A percentile compares a stretch with the other conserved stretches of the same genome.
phyloP scores from a whole-genome alignment of 2,329 filamentous ascomycete species.

The Tolypocladium capitatum region DNA sequence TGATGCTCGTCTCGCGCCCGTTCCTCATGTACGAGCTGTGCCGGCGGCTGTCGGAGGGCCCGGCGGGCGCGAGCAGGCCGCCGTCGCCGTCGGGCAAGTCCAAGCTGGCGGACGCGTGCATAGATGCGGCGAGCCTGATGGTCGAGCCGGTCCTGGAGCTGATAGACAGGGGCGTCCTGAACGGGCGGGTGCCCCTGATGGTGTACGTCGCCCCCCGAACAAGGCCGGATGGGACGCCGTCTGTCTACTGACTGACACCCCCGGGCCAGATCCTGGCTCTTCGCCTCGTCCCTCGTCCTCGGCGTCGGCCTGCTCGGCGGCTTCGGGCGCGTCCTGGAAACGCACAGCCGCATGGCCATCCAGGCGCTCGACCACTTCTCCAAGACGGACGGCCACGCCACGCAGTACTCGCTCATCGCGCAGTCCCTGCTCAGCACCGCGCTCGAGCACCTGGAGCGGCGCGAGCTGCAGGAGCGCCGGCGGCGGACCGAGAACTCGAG shows the following conservation, averaged over 20 bases:
- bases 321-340: constrained; percentile 38
- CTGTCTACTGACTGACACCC: background rate
- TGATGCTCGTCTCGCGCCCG: constrained; percentile 42
- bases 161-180: constrained; percentile 26
- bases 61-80: constrained; percentile 5
- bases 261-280: constrained; percentile 34
- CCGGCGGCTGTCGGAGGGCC: constrained; percentile 26
- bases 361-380: constrained; percentile 35
- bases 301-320: constrained; percentile 37
- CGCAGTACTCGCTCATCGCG: constrained; percentile 39
- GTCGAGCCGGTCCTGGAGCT: constrained; percentile 33
- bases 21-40: constrained; percentile 44
- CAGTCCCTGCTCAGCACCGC: constrained; percentile 34
- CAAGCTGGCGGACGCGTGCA: constrained; percentile 40
- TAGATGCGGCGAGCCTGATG: constrained; percentile 41
- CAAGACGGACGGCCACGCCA: constrained; percentile 33
- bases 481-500: constrained; percentile 36
- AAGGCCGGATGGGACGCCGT: too few relatives aligned
- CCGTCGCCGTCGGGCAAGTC: constrained; percentile 27
- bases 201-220: constrained; percentile 20
- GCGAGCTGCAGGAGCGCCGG: constrained; percentile 31
- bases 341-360: constrained; percentile 34
- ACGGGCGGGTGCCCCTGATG: constrained; percentile 33
- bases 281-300: constrained; percentile 37
- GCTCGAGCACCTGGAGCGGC: constrained; percentile 31